Percentiles rank a stretch among this genome's conserved stretches.
phyloP scores from a whole-genome alignment of 306 rosid genomes.

The Begonia masoniana region DNA sequence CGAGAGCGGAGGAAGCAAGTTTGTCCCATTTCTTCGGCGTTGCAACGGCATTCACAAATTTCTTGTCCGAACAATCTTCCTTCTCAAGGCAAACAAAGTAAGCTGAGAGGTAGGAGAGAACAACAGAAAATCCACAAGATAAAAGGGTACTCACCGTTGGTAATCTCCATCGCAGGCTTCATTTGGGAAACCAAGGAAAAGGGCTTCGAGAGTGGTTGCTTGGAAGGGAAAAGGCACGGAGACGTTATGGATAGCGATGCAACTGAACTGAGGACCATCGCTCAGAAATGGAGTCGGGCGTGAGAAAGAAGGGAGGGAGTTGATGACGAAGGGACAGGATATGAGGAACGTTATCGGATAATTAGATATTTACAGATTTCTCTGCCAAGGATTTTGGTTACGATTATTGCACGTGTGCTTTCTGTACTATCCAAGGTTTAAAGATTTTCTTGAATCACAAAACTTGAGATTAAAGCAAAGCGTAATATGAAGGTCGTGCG shows the following conservation, averaged over 20 bases:
- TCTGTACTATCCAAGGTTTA: too few relatives aligned
- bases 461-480: too few relatives aligned
- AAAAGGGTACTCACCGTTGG: conserved; percentile 12
- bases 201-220: conserved; percentile 21
- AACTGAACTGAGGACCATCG: conserved; percentile 45
- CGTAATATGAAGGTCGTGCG: too few relatives aligned
- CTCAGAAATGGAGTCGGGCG: conserved; percentile 7
- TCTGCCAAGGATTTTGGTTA: background rate
- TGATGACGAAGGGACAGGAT: background rate
- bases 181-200: conserved; percentile 22
- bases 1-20: conserved; percentile 49
- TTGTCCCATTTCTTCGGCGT: conserved; percentile 39
- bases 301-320: background rate
- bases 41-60: conserved; percentile 12
- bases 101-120: background rate
- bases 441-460: too few relatives aligned
- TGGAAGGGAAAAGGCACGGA: conserved; percentile 20
- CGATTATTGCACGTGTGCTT: conserved; percentile 8
- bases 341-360: background rate
- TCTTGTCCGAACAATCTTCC: conserved; percentile 24
- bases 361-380: background rate
- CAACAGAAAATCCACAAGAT: background rate
- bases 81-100: conserved; percentile 16
- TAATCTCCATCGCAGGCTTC: conserved; percentile 12
- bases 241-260: conserved; percentile 33